These are phyloP conservation scores for Acanthamoeba culbertsoni DNA, from an alignment of 208 protist species.

Conservation along the genomic window DNA sequence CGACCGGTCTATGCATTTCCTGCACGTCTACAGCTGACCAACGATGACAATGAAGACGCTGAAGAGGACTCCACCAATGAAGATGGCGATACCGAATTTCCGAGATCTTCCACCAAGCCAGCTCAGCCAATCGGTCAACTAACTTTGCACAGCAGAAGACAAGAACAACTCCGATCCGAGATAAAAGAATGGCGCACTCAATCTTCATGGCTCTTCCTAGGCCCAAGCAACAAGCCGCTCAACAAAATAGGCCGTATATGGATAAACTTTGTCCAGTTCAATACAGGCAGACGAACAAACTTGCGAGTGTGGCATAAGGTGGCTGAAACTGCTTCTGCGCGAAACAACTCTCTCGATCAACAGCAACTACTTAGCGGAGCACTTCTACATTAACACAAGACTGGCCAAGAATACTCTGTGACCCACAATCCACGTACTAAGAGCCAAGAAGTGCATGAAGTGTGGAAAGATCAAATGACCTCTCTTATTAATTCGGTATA, in stretches of 20 bases:
- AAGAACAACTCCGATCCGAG: neutral
- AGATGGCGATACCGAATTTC: neutral
- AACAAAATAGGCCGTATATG: neutral
- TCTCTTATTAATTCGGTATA: no score
- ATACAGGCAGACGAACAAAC: neutral
- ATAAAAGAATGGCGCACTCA: neutral
- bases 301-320: neutral
- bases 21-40: neutral
- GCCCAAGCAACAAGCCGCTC: neutral
- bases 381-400: neutral
- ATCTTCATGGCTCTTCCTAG: neutral
- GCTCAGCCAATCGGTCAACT: neutral
- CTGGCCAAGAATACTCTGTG: neutral
- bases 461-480: no score
- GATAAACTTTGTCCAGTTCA: neutral
- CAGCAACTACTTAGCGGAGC: neutral
- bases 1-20: neutral
- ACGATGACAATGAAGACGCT: neutral
- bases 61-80: neutral
- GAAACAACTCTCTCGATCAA: neutral
- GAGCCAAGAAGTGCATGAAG: neutral
- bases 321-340: neutral
- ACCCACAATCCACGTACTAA: neutral
- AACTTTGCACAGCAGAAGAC: neutral
- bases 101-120: neutral